Base-by-base conservation (phyloP, 2,329 filamentous ascomycete species). In the Zelopaecilomyces penicillatus region DNA sequence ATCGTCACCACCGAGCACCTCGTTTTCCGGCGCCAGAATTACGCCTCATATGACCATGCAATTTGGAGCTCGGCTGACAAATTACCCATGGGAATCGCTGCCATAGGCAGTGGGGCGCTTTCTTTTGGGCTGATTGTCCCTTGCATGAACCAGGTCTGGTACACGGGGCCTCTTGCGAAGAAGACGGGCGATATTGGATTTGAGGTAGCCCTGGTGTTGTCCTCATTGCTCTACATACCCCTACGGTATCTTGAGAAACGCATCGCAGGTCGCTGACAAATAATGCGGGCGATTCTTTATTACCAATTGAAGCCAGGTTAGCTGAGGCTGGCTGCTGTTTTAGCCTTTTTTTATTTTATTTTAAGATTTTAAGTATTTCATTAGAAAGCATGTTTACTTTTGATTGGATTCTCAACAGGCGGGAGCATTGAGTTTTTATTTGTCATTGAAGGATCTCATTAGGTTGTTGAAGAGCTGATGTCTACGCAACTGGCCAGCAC, bases 141-240 rank as follows among this genome's bases (percentile, higher is more conserved):
- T 0, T 75, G 72, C 30, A 82, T 82, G 72, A 69, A 67, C 7
- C 75, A 80, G 59, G 73, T 70, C 4, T 82, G 78, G 78, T 82
- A 72, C 54, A 74, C 69, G 6, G 79, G 79, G 0, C 78, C 78
- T 0, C 75, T 83, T 52, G 79, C 78, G 0, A 61, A 69, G 59
- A 71, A 54, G 32, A 80, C 78, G 8, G 80, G 80, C 0, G 80
- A 84, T 50, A 75, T 84, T 57, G 81, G 80, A 0, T 82, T 84
- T 46, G 80, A 84, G 64, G 62, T 80, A 57, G 79, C 79, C 0
- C 74, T 83, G 54, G 67, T 69, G 29, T 56, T 76, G 45, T 73
- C 71, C 9, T 67, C 59, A 2, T 8, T 76, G 30, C 57, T 66
- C 28, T 78, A 76, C 44, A 41, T 74, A 2, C 71, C 72, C 3